Conservation (phyloP, 345 rosid species). For the Ceriops decandra region DNA sequence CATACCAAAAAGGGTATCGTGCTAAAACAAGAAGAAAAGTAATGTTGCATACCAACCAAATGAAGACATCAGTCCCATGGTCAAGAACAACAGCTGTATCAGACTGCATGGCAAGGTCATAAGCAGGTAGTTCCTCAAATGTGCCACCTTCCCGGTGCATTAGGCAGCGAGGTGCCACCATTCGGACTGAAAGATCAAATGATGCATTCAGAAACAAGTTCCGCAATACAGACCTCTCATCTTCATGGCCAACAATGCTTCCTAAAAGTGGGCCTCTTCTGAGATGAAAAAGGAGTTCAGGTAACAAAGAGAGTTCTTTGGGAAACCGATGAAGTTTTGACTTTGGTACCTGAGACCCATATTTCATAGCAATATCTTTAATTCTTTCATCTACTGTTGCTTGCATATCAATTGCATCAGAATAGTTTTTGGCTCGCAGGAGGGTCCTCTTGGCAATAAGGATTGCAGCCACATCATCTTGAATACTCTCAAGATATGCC, state of each 20-base stretch:
- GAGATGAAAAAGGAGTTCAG: conserved; percentile 89
- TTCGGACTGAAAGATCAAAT: conserved; percentile 84
- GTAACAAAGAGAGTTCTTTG: conserved; percentile 68
- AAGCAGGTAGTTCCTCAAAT: conserved; percentile 89
- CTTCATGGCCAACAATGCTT: conserved; percentile 95
- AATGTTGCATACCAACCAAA: conserved; percentile 77
- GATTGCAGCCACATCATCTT: conserved; percentile 78
- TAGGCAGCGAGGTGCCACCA: conserved; percentile 91
- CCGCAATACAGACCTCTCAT: conserved; percentile 86
- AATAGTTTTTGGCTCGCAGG: conserved; percentile 56
- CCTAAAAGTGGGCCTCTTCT: conserved; percentile 89
- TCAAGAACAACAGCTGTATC: conserved; percentile 96
- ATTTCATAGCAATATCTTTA: conserved; percentile 75
- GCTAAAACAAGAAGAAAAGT: conserved; percentile 10
- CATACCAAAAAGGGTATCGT: not conserved
- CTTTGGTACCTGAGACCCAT: conserved; percentile 77
- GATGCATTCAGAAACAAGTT: conserved; percentile 87
- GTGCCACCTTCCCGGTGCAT: conserved; percentile 98
- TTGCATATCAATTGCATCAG: conserved; percentile 69
- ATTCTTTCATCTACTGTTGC: conserved; percentile 84
- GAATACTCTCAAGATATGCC: conserved; percentile 78
- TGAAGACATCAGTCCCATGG: conserved; percentile 94
- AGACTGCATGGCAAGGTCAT: conserved; percentile 95
- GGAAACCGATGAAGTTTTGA: conserved; percentile 83
- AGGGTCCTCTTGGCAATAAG: conserved; percentile 91